A percentile compares a stretch with the other conserved stretches of the same genome.
Conservation (phyloP, 768 basidiomycete genomes). For the Amanita rimosa region DNA sequence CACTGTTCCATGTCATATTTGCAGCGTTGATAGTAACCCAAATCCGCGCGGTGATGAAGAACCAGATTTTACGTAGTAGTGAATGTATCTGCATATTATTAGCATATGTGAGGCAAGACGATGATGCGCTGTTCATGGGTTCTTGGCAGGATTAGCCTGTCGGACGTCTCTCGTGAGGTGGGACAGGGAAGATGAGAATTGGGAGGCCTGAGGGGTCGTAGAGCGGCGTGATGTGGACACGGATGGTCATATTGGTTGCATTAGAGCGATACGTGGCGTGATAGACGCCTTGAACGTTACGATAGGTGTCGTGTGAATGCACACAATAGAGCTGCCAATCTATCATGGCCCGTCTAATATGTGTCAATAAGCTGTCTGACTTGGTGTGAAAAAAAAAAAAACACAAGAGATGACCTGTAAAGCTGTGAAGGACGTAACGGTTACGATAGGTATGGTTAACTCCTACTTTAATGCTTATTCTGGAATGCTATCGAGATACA, state of each 20-base stretch:
- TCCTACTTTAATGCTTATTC: not conserved
- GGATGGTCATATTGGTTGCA: slow-evolving; percentile 5
- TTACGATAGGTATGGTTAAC: not conserved
- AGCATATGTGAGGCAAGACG: not conserved
- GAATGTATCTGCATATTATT: not conserved
- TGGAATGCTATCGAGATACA: slow-evolving; percentile 2
- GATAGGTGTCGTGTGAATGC: slow-evolving; percentile 3
- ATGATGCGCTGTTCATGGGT: not conserved
- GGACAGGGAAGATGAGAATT: slow-evolving; percentile 2
- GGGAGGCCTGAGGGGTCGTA: not conserved
- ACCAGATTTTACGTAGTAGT: slow-evolving; percentile 3
- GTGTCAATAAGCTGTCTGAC: not conserved
- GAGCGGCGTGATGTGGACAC: not conserved
- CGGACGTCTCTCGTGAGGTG: not conserved
- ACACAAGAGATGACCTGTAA: slow-evolving; percentile 1
- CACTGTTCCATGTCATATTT: not conserved
- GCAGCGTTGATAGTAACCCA: not conserved
- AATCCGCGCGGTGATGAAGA: not conserved
- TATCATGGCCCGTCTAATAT: not conserved
- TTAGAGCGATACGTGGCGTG: not conserved
- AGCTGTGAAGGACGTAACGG: not conserved
- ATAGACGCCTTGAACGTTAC: not conserved
- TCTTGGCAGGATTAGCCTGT: slow-evolving; percentile 3
- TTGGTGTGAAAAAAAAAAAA: not conserved
- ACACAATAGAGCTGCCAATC: not conserved